A percentile compares a stretch with the other conserved stretches of the same genome.
Conservation (phyloP, 1,139 yeast genomes). For the Geotrichum europaeum region DNA sequence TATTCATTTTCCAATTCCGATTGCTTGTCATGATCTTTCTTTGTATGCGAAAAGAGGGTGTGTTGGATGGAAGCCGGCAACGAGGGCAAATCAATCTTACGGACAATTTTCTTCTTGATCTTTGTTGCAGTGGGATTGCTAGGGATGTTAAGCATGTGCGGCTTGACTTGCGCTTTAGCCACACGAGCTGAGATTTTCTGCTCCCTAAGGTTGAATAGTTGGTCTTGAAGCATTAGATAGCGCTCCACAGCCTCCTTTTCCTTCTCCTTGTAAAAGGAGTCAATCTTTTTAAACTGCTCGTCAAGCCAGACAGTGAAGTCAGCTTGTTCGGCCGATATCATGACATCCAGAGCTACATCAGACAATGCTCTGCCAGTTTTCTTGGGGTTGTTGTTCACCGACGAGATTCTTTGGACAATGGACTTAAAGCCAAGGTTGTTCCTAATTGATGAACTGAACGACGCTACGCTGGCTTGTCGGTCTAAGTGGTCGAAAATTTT, state of each 20-base stretch:
- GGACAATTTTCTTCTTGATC: conserved; percentile 22
- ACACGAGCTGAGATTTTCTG: conserved; percentile 37
- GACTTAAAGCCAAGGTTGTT: conserved; percentile 2
- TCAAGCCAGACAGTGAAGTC: conserved; percentile 61
- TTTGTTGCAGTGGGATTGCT: conserved; percentile 23
- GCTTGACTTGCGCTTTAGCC: conserved; percentile 19
- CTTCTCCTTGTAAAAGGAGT: conserved; percentile 51
- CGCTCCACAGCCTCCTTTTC: conserved; percentile 59
- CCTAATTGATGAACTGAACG: not conserved
- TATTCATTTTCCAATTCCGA: not conserved
- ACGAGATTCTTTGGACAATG: conserved; percentile 9
- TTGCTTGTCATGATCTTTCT: not conserved
- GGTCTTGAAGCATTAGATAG: conserved; percentile 59
- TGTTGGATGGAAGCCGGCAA: conserved; percentile 25
- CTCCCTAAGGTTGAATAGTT: conserved; percentile 55
- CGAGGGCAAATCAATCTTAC: conserved; percentile 32
- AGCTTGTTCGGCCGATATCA: conserved; percentile 30
- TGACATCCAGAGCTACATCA: conserved; percentile 12
- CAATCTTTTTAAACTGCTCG: conserved; percentile 51
- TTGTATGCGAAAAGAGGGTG: conserved; percentile 6
- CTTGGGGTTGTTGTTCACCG: not conserved
- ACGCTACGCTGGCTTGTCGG: conserved; percentile 9
- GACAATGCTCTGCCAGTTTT: conserved; percentile 1
- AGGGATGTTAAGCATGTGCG: not conserved
- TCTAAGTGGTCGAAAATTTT: not conserved